phyloP scores from a whole-genome alignment of 441 rosid species.

The Corymbia calophylla region DNA sequence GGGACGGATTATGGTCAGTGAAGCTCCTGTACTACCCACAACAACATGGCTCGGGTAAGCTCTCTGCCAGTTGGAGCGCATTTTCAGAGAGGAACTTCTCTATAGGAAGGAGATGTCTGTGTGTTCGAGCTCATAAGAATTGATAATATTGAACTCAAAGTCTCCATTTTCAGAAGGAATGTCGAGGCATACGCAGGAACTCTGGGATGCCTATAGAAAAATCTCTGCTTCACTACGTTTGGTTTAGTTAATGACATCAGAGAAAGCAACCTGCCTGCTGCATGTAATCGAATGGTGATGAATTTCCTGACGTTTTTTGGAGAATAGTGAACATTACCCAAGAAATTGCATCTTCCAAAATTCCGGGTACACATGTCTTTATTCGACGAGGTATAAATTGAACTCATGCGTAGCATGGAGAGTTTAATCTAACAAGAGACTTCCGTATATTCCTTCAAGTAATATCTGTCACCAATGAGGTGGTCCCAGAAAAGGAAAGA shows the following conservation, averaged over 20 bases:
- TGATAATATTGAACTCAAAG: background rate
- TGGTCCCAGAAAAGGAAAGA: background rate
- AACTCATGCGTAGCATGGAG: rapidly evolving
- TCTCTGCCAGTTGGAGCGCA: rapidly evolving
- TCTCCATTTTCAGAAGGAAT: rapidly evolving
- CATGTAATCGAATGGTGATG: background rate
- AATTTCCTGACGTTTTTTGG: background rate
- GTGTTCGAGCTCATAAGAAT: background rate
- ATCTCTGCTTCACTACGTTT: rapidly evolving
- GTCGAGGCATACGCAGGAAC: rapidly evolving
- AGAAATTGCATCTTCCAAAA: no score
- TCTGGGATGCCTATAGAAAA: background rate
- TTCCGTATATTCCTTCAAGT: no score
- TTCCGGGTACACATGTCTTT: rapidly evolving
- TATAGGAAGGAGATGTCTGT: background rate
- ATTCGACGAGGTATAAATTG: background rate
- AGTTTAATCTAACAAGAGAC: background rate
- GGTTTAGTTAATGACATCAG: background rate
- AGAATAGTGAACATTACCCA: no score
- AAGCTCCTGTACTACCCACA: background rate
- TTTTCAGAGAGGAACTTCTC: background rate
- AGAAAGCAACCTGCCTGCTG: rapidly evolving
- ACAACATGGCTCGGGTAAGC: background rate
- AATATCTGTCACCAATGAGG: background rate
- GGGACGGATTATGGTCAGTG: no score